These are phyloP conservation scores for Cryptococcus sp. DNA, from an alignment of 1,284 basidiomycete genomes.

Conservation along the genomic window DNA sequence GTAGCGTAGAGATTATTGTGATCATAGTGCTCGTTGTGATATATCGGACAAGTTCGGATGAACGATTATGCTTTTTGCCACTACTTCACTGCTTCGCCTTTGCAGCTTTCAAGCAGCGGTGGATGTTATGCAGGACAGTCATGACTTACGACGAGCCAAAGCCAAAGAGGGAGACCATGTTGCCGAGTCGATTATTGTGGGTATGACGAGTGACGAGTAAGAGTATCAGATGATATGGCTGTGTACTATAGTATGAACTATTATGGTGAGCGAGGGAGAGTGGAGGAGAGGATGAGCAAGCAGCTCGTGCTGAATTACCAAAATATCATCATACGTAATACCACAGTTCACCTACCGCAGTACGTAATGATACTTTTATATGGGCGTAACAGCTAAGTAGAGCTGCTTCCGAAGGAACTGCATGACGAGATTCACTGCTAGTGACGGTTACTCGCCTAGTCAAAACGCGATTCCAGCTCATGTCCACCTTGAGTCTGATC, in stretches of 20 bases:
- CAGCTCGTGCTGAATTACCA: constrained; percentile 4
- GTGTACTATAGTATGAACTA: neutral
- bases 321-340: no score
- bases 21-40: no score
- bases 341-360: no score
- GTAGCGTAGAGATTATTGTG: neutral
- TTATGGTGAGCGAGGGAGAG: neutral
- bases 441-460: no score
- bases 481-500: no score
- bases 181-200: neutral
- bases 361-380: no score
- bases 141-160: constrained; percentile 20
- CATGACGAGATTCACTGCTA: no score
- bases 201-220: neutral
- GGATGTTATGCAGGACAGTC: no score
- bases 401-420: no score
- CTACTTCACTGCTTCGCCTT: neutral
- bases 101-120: neutral
- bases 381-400: no score
- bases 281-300: constrained; percentile 15
- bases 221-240: neutral
- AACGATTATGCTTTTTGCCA: neutral
- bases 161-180: constrained; percentile 29
- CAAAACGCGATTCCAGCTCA: no score
- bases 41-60: neutral